Base-by-base conservation (phyloP, 129 eudicot genomes). In the Artemisia argyi region DNA sequence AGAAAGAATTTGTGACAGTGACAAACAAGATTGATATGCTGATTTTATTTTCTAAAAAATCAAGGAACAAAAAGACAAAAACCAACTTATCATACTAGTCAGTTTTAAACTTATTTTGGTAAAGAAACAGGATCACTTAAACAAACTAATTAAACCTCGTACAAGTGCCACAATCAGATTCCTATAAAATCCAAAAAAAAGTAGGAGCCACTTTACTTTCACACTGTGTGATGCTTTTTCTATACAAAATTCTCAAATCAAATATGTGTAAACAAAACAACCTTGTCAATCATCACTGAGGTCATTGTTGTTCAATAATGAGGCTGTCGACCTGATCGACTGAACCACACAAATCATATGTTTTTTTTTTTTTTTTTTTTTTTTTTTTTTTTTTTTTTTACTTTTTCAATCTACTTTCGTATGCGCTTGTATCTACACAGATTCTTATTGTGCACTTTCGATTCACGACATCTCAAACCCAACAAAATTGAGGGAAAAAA, bases 381-480 rank as follows among this genome's bases (percentile, higher is more conserved):
- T n/a, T n/a, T 39, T 4, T 35, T 5, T 35, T 39, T 5, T 32
- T 32, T 35, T 5, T 32, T 39, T 6, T 39, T 39, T 0, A 39
- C 46, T 7, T 7, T 39, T 39, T 8, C 46, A 39, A 39, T 39
- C 46, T 7, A 39, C 46, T 39, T 7, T 39, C 46, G 46, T 39
- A 39, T 7, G 46, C 46, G 11, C 11, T 39, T 39, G 11, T 7
- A 39, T 39, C 46, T 39, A 39, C 46, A 39, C 46, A 7, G 10
- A 39, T 39, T 39, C 46, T 11, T 67, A 24, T 49, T 14, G 9
- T 35, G 44, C 70, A 11, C n/a, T 22, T 35, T 68, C 50, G 30
- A 52, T 26, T 68, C 30, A 24, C 30, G 73, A 52, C 61, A 53
- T 28, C 73, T 69, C 61, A 28, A 48, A 17, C 19, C 15, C 14